Percentiles rank a stretch among this genome's conserved stretches.
phyloP scores from a whole-genome alignment of 2,329 filamentous ascomycete species.

The Penicillium digitatum region DNA sequence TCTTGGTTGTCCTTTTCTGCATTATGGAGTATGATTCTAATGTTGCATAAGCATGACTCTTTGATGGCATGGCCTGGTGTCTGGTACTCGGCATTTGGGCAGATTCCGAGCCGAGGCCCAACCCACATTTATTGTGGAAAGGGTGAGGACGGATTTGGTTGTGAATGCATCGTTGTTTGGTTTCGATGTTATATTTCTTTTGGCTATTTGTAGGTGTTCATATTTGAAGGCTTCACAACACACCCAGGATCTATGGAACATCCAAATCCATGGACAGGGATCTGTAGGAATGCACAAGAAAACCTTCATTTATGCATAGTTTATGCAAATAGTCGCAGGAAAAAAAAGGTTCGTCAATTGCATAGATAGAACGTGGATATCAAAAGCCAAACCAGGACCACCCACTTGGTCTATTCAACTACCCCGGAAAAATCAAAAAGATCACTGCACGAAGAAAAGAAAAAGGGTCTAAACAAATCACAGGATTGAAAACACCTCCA shows the following conservation, averaged over 20 bases:
- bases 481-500: conserved; percentile 32
- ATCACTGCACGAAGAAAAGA: background rate
- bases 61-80: background rate
- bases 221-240: background rate
- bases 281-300: background rate
- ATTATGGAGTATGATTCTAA: background rate
- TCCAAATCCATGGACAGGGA: background rate
- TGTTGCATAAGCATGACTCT: background rate
- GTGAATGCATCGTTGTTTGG: background rate
- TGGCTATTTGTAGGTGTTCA: too few species aligned
- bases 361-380: background rate
- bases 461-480: conserved; percentile 2
- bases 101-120: background rate
- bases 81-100: background rate
- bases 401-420: background rate
- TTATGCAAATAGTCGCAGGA: background rate
- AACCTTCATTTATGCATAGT: background rate
- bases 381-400: background rate
- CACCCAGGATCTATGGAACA: background rate
- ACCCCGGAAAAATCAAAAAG: background rate
- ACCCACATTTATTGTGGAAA: too few species aligned
- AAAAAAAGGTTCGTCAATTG: background rate
- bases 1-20: background rate
- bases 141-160: background rate
- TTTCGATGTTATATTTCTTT: background rate